phyloP scores from a whole-genome alignment of 768 basidiomycete genomes.

The Amanita thiersii region DNA sequence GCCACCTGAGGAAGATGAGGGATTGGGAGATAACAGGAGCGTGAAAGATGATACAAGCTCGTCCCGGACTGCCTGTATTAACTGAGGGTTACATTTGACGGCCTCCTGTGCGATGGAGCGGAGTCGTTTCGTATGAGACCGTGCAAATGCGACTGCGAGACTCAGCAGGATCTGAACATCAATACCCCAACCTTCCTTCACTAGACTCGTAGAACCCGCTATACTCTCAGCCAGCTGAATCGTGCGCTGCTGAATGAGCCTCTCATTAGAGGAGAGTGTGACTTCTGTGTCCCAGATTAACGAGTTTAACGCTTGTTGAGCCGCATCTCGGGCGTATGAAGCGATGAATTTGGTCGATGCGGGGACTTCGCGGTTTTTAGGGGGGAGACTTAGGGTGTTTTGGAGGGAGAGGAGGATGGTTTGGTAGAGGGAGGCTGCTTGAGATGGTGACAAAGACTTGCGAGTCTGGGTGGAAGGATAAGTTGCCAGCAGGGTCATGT shows the following conservation, averaged over 20 bases:
- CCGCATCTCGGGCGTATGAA: conserved; percentile 50
- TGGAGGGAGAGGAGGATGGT: conserved; percentile 40
- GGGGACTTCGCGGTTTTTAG: conserved; percentile 35
- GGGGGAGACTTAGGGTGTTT: conserved; percentile 38
- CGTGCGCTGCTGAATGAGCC: conserved; percentile 35
- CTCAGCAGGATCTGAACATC: conserved; percentile 53
- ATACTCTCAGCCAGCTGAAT: conserved; percentile 52
- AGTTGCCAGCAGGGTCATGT: conserved; percentile 22
- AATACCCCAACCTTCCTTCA: conserved; percentile 24
- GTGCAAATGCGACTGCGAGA: conserved; percentile 49
- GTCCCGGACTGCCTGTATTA: conserved; percentile 24
- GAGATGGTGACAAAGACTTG: conserved; percentile 42
- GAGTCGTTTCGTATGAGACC: conserved; percentile 33
- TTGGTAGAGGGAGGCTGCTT: conserved; percentile 38
- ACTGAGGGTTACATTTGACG: conserved; percentile 21
- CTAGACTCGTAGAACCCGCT: conserved; percentile 17
- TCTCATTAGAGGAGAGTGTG: conserved; percentile 23
- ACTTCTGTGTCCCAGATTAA: conserved; percentile 47
- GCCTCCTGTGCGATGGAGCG: conserved; percentile 36
- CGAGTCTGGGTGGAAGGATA: conserved; percentile 47
- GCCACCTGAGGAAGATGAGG: conserved; percentile 32
- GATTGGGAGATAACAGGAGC: conserved; percentile 32
- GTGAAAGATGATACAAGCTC: conserved; percentile 55
- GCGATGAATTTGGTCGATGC: conserved; percentile 42
- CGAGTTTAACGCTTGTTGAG: conserved; percentile 40